Base-by-base conservation (phyloP, 345 rosid genomes). In the Gossypium arboreum region DNA sequence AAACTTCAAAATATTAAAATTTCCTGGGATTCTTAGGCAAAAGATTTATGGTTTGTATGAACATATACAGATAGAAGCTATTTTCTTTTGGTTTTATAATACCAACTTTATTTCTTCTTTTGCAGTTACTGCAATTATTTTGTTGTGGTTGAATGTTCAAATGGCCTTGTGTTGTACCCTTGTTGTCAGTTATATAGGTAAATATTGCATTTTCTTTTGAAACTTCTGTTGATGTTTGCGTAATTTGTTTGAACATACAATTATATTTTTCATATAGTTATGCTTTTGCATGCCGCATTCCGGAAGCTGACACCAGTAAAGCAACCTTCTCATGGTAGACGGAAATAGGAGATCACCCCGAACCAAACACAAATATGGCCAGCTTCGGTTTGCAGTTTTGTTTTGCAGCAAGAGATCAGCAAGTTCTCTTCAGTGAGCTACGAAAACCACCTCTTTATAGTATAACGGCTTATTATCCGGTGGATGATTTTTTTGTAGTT, bases 141-240 rank as follows among this genome's bases (percentile, higher is more conserved):
- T 95, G 78, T 76, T 93, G 59, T 67, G 62, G 69, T 81, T 92
- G 81, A 95, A 93, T 62, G 94, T 95, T 64, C 99, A 90, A 82
- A 87, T 85, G 93, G 97, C 98, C 74, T 84, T 91, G 74, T 88
- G 89, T 80, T 87, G 83, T 84, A 87, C 97, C 7, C 72, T 95
- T 48, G 83, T 71, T 1, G 78, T 91, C 79, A 86, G 97, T 76
- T 95, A 95, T 76, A 78, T 88, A 79, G 98, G 99, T 95, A 81
- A 72, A 48, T 48, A 12, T 73, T 45, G 47, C 48, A 24, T 59
- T 22, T 34, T 73, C 4, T 7, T 20, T 7, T 3, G 3, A 1
- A 17, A 47, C 16, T 47, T 3, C 4, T 47, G 22, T 59, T 24
- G 47, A 25, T 27, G 25, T n/a, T 45, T 24, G 5, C 1, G 18